Conservation (phyloP, 441 rosid species). For the Capsella rubella region DNA sequence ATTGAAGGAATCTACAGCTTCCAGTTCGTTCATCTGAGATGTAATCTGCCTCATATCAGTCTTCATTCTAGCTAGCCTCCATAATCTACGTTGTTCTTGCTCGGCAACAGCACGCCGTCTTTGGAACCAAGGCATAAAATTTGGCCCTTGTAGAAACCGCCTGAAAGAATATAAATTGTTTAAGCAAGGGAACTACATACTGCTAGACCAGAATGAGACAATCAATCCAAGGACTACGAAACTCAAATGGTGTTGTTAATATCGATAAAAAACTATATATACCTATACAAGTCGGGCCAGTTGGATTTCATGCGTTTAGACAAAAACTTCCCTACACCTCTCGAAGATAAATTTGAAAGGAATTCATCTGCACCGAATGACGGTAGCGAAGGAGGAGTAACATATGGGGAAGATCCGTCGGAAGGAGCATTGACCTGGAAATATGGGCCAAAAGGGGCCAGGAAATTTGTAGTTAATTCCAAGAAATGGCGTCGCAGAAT, state of each 20-base stretch:
- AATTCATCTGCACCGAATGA: conserved; percentile 72
- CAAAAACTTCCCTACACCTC: conserved; percentile 95
- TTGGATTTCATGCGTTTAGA: conserved; percentile 95
- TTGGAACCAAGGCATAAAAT: conserved; percentile 95
- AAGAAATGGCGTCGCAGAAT: conserved; percentile 93
- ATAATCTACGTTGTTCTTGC: conserved; percentile 86
- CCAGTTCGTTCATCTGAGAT: conserved; percentile 81
- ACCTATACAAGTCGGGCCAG: conserved; percentile 98
- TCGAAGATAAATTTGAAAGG: conserved; percentile 74
- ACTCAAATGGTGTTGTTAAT: conserved; percentile 14
- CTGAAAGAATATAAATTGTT: conserved; percentile 52
- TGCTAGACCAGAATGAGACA: conserved; percentile 11
- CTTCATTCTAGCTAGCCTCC: conserved; percentile 90
- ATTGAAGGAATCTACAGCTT: conserved; percentile 90
- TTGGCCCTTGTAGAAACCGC: conserved; percentile 90
- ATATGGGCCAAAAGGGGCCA: conserved; percentile 98
- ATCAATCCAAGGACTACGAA: conserved; percentile 18
- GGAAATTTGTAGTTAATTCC: conserved; percentile 95
- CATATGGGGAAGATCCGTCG: conserved; percentile 91
- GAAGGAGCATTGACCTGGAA: conserved; percentile 79
- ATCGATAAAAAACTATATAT: conserved; percentile 35
- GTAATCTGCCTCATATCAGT: conserved; percentile 70
- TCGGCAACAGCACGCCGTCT: conserved; percentile 80
- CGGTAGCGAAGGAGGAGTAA: conserved; percentile 87
- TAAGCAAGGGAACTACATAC: conserved; percentile 1